A percentile compares a stretch with the other conserved stretches of the same genome.
phyloP scores from a whole-genome alignment of 2,329 filamentous ascomycete genomes.

The Xylaria hypoxylon region DNA sequence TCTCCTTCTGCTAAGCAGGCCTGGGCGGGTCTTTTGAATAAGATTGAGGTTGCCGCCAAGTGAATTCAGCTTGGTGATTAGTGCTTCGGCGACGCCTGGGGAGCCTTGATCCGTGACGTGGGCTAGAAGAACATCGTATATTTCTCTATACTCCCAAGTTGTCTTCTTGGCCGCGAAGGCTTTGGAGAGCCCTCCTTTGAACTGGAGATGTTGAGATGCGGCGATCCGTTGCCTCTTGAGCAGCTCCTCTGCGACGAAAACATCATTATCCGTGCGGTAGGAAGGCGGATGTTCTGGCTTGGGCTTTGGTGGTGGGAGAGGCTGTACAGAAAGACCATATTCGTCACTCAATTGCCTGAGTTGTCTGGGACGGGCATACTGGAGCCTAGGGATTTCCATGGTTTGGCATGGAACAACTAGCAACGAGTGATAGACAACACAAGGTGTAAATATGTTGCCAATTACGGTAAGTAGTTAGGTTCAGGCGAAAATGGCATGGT shows the following conservation, averaged over 20 bases:
- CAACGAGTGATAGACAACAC: neutral
- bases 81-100: conserved; percentile 66
- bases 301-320: conserved; percentile 54
- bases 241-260: conserved; percentile 65
- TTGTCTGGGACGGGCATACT: conserved; percentile 58
- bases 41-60: conserved; percentile 65
- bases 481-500: conserved; percentile 7
- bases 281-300: conserved; percentile 58
- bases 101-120: conserved; percentile 63
- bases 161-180: conserved; percentile 63
- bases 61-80: conserved; percentile 62
- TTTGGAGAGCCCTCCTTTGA: conserved; percentile 57
- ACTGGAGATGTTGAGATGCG: conserved; percentile 51
- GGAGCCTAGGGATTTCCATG: conserved; percentile 44
- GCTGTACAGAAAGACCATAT: conserved; percentile 60
- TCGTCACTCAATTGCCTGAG: conserved; percentile 63
- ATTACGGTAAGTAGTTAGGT: conserved; percentile 7
- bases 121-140: conserved; percentile 63
- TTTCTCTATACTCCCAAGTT: conserved; percentile 63
- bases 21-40: conserved; percentile 60
- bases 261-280: conserved; percentile 62
- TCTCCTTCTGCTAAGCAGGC: conserved; percentile 61
- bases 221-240: conserved; percentile 59
- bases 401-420: conserved; percentile 24
- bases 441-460: conserved; percentile 9